A percentile compares a stretch with the other conserved stretches of the same genome.
Evolutionary conservation across 2,329 filamentous ascomycete genomes (phyloP).

Genomic region (Gremmenia infestans): DNA sequence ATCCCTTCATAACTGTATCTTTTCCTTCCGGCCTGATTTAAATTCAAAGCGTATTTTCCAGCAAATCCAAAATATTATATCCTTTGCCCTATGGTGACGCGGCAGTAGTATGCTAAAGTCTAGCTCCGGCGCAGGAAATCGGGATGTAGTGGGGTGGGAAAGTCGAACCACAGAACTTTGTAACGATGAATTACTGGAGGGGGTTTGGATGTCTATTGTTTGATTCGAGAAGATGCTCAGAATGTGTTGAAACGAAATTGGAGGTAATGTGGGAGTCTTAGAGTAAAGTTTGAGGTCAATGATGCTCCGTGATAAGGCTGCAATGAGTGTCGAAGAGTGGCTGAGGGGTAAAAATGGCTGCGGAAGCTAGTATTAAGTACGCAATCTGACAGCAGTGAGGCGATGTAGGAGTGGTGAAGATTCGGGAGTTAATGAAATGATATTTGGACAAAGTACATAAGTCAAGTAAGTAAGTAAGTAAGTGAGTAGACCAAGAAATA

Average conservation of each 20-base stretch:
- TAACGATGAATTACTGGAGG: background rate
- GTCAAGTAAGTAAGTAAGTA: background rate
- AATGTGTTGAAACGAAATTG: background rate
- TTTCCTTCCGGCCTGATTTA: background rate
- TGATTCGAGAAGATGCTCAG: background rate
- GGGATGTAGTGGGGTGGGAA: background rate
- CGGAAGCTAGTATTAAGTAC: background rate
- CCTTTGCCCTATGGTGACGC: conserved; percentile 2
- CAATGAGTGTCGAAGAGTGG: background rate
- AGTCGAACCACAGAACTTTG: background rate
- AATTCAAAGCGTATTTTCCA: background rate
- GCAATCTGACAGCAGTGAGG: background rate
- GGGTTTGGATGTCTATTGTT: background rate
- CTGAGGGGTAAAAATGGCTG: background rate
- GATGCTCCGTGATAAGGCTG: background rate
- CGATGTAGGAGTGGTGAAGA: background rate
- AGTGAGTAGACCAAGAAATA: background rate
- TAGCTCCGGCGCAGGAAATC: background rate
- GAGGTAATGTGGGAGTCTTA: background rate
- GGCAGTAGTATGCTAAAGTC: background rate
- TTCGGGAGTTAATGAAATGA: background rate
- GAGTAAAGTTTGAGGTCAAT: background rate
- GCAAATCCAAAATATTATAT: background rate
- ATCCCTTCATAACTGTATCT: conserved; percentile 25
- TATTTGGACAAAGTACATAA: background rate